Base-by-base conservation (phyloP, 257 asterid species). In the Henckelia pumila region DNA sequence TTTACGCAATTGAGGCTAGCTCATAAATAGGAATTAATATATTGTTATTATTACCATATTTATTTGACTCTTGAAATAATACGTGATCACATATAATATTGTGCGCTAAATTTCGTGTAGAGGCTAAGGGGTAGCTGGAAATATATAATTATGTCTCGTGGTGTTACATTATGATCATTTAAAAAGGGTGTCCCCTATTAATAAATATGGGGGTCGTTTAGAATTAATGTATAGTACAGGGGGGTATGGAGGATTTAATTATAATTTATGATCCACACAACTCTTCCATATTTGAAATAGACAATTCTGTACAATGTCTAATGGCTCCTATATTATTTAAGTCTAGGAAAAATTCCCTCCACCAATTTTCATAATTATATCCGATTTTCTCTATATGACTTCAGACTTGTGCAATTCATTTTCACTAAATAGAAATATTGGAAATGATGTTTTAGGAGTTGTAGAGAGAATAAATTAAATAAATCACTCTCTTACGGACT, bases 261-360 rank as follows among this genome's bases (percentile, higher is more conserved):
- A 13, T 9, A 53, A 29, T 63, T 65, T 59, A 64, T 73, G 70
- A 52, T 20, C 49, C 61, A 26, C 67, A 35, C 71, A 64, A 52
- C 11, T 37, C 49, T 28, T 22, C 47, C 32, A 7, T 2, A 70
- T 9, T 23, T 4, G 30, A 24, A 64, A 32, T 70, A 29, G 69
- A 70, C 75, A 75, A 69, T n/a, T 58, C 60, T 14, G 32, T 53
- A n/a, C 29, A 44, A 19, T 5, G 28, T 59, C 61, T 49, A 28
- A 33, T 44, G 58, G 61, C 22, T 59, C 60, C 50, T 5, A 40
- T 17, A 2, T 21, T 21, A 37, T 32, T 32, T 52, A 47, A 57
- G 35, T 67, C 58, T 9, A 11, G 20, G 8, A 23, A 35, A 32
- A 3, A 8, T 8, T 60, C 13, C 19, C 50, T 40, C 50, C 50